Evolutionary conservation across 2,329 filamentous ascomycete genomes (phyloP), one percentile per base, ranked within the genome.

Genomic region (Aspergillus sp.): DNA sequence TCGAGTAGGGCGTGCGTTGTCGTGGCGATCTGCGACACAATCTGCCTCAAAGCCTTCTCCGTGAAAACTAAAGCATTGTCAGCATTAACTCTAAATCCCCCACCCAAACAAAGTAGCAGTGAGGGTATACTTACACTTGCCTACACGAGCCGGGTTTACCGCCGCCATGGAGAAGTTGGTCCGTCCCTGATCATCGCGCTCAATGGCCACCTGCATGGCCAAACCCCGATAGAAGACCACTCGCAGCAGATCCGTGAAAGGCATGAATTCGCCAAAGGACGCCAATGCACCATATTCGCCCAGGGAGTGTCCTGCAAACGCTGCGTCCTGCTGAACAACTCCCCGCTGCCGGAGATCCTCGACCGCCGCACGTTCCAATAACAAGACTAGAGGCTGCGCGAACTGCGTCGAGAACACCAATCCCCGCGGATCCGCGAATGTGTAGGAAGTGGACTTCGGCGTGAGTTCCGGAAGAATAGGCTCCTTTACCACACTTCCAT

Each of bases 151-250:
- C 25, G 93, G 93, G 82, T 97, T 97, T 78, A 97, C 92, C 57
- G 93, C 93, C 78, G 92, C 96, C 94, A 98, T 98, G 64, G 90
- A 91, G 84, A 97, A 98, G 84, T 97, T 97, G 69, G 92, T 96
- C 55, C 93, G 89, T 25, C 94, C 94, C 64, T 86, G 82, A 56
- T 88, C 91, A 76, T 98, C 94, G 74, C 94, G 92, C 82, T 97
- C 93, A 62, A 98, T 93, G 13, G 94, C 94, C 50, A 97, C 93
- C 80, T 98, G 94, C 94, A 98, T 98, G 17, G 93, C 97, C 71
- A 98, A 82, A 71, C 94, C 94, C 76, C 94, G 91, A 82, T 98
- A 98, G 85, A 98, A 97, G 58, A 97, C 93, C 55, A 97, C 92
- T 0, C 93, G 96, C 1, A 97, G 93, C 73, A 98, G 82, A 66